Percentiles rank a stretch among this genome's conserved stretches.
phyloP scores from a whole-genome alignment of 129 eudicot genomes.

The Lonicera japonica region DNA sequence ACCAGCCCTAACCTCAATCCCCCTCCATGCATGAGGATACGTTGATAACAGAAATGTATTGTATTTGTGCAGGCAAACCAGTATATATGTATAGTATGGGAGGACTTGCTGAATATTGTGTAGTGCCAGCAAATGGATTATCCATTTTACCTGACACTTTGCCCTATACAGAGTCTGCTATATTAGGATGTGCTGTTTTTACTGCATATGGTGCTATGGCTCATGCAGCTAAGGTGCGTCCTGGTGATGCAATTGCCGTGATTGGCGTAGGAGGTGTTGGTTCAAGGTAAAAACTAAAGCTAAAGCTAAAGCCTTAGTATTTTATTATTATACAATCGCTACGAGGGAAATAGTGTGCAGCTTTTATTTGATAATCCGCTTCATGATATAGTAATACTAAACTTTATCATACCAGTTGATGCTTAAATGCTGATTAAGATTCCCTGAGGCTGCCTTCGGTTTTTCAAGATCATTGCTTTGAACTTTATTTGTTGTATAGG shows the following conservation, averaged over 20 bases:
- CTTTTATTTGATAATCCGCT: not conserved
- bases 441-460: too few species aligned
- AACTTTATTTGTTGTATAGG: too few species aligned
- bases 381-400: not conserved
- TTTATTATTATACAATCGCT: too few species aligned
- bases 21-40: not conserved
- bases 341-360: too few species aligned
- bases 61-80: constrained; percentile 63
- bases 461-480: too few species aligned
- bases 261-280: constrained; percentile 99
- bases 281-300: constrained; percentile 56
- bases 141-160: constrained; percentile 62
- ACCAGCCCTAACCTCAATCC: too few species aligned
- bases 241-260: constrained; percentile 94
- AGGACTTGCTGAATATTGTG: constrained; percentile 89
- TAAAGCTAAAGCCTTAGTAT: not conserved
- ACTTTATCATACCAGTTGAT: not conserved
- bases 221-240: constrained; percentile 96
- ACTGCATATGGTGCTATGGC: constrained; percentile 99
- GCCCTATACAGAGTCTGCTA: constrained; percentile 91
- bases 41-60: not conserved
- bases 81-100: constrained; percentile 99
- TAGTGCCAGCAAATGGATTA: constrained; percentile 82
- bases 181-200: constrained; percentile 95
- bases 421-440: not conserved